A percentile compares a stretch with the other conserved stretches of the same genome.
These are phyloP conservation scores for Ophiostoma fasciatum DNA, from an alignment of 2,329 filamentous ascomycete genomes.

Conservation along the genomic window DNA sequence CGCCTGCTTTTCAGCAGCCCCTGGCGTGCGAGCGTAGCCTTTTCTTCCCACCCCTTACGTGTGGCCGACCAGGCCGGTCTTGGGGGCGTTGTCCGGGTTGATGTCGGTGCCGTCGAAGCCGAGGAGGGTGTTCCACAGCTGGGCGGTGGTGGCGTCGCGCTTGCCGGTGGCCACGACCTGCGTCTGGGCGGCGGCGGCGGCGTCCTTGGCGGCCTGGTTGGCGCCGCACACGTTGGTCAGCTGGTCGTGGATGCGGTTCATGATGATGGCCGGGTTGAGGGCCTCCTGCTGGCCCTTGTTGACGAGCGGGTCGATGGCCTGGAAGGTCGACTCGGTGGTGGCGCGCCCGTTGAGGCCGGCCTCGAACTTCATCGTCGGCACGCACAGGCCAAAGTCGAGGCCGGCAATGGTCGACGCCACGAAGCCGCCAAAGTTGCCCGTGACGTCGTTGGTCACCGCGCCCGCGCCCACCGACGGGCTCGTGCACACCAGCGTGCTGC, in stretches of 20 bases:
- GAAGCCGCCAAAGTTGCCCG: conserved; percentile 10
- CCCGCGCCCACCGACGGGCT: conserved; percentile 5
- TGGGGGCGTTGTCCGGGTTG: conserved; percentile 24
- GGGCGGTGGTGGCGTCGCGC: conserved; percentile 22
- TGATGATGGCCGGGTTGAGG: conserved; percentile 60
- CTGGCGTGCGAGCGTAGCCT: no score
- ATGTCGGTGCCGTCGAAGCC: conserved; percentile 24
- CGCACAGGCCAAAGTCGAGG: conserved; percentile 37
- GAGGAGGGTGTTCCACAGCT: conserved; percentile 26
- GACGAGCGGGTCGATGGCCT: conserved; percentile 46
- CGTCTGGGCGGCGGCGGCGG: conserved; percentile 37
- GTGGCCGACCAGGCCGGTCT: conserved; percentile 23
- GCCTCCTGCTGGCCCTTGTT: conserved; percentile 50
- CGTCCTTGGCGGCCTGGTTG: conserved; percentile 40
- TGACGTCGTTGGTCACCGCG: conserved; percentile 10
- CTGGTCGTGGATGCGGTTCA: conserved; percentile 57
- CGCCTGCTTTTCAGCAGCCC: no score
- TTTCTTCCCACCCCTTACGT: conserved; percentile 18
- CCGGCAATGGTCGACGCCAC: conserved; percentile 8
- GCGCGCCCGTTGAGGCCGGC: conserved; percentile 41
- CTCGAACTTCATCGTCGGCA: conserved; percentile 44
- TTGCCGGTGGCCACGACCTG: conserved; percentile 18
- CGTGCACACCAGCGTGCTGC: conserved; percentile 6
- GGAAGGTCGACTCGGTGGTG: conserved; percentile 50
- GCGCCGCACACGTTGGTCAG: conserved; percentile 51